A percentile compares a stretch with the other conserved stretches of the same genome.
Conservation (phyloP, 2,329 filamentous ascomycete genomes). For the Aspergillus eucalypticola region DNA sequence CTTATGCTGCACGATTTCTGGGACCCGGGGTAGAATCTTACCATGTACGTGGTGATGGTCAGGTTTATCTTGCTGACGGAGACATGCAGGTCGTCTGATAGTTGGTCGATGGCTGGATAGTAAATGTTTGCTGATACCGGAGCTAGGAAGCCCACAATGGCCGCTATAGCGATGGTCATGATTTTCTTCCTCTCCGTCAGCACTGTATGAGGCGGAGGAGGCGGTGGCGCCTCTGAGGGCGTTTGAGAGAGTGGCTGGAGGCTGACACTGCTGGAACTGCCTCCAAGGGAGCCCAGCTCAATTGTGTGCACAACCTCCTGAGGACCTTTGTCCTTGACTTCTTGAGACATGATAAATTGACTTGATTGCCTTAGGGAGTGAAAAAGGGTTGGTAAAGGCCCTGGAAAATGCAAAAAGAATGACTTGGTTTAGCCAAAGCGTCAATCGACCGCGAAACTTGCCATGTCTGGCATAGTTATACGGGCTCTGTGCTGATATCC, state of each 20-base stretch:
- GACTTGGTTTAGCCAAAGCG: background rate
- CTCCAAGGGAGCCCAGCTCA: background rate
- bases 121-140: background rate
- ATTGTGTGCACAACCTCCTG: background rate
- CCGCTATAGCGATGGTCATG: background rate
- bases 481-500: background rate
- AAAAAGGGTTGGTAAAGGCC: background rate
- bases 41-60: slow-evolving; percentile 51
- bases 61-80: slow-evolving; percentile 41
- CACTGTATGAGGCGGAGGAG: background rate
- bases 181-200: background rate
- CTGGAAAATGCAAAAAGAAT: background rate
- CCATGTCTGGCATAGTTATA: background rate
- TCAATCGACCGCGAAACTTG: background rate
- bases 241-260: background rate
- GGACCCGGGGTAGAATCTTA: background rate
- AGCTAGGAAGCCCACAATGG: background rate
- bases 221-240: background rate
- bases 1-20: background rate
- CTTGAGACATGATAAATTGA: background rate
- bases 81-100: background rate
- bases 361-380: background rate
- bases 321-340: background rate
- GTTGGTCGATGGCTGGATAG: background rate
- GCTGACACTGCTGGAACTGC: background rate